Base-by-base conservation (phyloP, 129 eudicot genomes). In the Helichrysum umbraculigerum region DNA sequence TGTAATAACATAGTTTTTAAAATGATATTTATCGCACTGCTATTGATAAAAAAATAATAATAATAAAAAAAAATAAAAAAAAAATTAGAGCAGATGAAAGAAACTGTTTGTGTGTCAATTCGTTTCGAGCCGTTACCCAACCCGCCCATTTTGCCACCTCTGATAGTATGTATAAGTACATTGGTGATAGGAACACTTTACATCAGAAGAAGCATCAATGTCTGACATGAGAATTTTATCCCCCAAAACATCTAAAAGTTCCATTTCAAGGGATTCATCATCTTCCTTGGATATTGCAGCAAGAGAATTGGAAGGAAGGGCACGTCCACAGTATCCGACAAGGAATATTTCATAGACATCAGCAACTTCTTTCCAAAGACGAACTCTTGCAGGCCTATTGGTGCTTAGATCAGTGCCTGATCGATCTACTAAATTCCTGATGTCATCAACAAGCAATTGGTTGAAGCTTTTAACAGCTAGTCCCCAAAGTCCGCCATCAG, bases 281-380 rank as follows among this genome's bases (percentile, higher is more conserved):
- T 87, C 91, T 81, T 87, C 87, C 41, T 79, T 88, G 20, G 86
- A 80, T 21, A 85, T 78, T 42, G 85, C 80, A 19, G 96, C 88
- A 35, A 84, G 86, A 78, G 84, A 78, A 81, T 70, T 86, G 63
- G 96, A 81, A 84, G 91, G 87, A 56, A 94, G 87, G 59, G 99
- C 97, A 67, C 97, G 97, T 3, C 99, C 99, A 86, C 99, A 95
- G 73, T 95, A 88, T 39, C 99, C 99, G 33, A 91, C 90, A 42
- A 95, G 86, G 58, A 95, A 95, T 75, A 89, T 82, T 75, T 95
- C 97, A 70, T 89, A 95, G 47, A 95, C 90, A 85, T 91, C 99
- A 51, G 97, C 97, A 82, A 91, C 90, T 87, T 91, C 99, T 84
- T 95, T 95, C 99, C 99, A 95, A 41, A 95, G 71, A 68, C 93